Base-by-base conservation (phyloP, 345 rosid species). In the Durio zibethinus region DNA sequence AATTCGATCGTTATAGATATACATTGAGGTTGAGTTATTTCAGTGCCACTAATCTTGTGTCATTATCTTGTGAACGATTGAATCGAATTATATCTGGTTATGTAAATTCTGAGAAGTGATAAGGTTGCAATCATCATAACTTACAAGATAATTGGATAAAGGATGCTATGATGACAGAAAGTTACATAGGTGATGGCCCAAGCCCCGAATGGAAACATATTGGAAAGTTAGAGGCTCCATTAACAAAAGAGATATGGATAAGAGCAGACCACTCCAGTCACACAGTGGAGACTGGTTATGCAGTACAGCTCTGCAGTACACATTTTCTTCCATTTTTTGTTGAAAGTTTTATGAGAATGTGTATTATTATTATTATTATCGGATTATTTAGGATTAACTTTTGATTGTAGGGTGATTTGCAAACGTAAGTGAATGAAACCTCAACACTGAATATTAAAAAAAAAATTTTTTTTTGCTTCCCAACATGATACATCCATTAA, bases 401-500 rank as follows among this genome's bases (percentile, higher is more conserved):
- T 73, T 68, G 60, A 47, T 29, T 33, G 2, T 20, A 7, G 7
- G 56, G 35, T 5, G 29, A 65, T 67, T 67, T 8, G 25, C 38
- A 14, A 8, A 43, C 56, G 14, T 8, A 18, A 60, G 25, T 23
- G 31, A 53, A 15, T 5, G 66, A 43, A 78, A 56, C 57, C 20
- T 31, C 14, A 62, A 40, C 14, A 48, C 9, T 74, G 50, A 23
- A 48, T 33, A 10, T 20, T 76, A 10, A 42, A 0, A 35, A 71
- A 50, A 45, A 52, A n/a, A n/a, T n/a, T n/a, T n/a, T n/a, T n/a
- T n/a, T 7, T 74, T 61, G 35, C 36, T 63, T 71, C 43, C 15
- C 20, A 79, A 70, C 73, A 57, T 18, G 75, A 65, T 75, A 74
- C 78, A 83, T 10, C 66, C 59, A 48, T 70, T 64, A 53, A 73